Base-by-base conservation (phyloP, 1,284 basidiomycete species). In the Cryptococcus hybrid region DNA sequence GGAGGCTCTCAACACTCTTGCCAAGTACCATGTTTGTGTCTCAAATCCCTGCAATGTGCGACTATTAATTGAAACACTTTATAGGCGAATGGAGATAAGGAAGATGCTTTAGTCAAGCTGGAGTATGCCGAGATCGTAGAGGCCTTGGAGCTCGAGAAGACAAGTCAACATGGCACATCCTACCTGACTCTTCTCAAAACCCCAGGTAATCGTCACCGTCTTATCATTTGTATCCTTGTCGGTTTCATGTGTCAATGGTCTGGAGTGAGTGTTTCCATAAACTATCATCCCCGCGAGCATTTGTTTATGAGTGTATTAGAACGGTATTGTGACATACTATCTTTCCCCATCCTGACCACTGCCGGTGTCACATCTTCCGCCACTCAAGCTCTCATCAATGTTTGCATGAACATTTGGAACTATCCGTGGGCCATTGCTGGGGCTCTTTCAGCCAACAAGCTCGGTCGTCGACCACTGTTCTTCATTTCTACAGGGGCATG, bases 331-430 rank as follows among this genome's bases (percentile, higher is more conserved):
- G 9, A 52, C 84, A 9, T 75, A 87, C 80, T 89, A 88, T 80
- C 82, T 90, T 58, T 85, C 81, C 75, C 84, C 68, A 85, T 90
- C 55, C 84, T 90, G 63, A 79, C 83, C 63, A 80, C 83, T 57
- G 86, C 90, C 58, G 88, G 88, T 54, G 85, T 90, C 65, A 64
- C 59, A 13, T 42, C 45, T 8, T 36, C 57, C 6, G 37, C 47
- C 36, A 51, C 54, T 24, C 58, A 56, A 30, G 34, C 86, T 18
- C 82, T 86, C 64, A 85, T 88, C 78, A 88, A 88, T 71, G 86
- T 85, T 68, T 81, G 85, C 62, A 82, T 90, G 12, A 61, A 68
- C 46, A 61, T 70, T 48, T 69, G 57, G 54, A 69, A 69, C 60
- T 62, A 38, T 34, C 44, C 57, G 3, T 54, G 58, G n/a, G 68